Evolutionary conservation across 1,284 basidiomycete genomes (phyloP), one percentile per base, ranked within the genome.

Genomic region (Ganoderma leucocontextum): DNA sequence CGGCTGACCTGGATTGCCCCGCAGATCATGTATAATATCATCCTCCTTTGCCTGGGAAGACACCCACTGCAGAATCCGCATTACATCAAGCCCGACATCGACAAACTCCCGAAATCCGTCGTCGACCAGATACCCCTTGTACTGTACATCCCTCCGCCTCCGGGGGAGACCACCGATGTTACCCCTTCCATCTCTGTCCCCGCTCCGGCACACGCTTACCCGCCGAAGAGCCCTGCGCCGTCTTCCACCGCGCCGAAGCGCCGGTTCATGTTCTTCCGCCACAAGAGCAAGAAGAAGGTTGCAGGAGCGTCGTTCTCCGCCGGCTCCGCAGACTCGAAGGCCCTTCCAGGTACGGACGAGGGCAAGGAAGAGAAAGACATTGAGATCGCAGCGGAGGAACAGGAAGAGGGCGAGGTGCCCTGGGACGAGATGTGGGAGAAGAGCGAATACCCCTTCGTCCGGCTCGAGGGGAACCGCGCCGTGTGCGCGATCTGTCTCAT

Each of bases 51-150:
- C 75, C 80, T 93, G 25, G 93, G 93, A 3, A 86, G 93, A 29
- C 91, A 93, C 75, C 92, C 91, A 2, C 75, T 92, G 44, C 92
- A 92, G 76, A 88, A 89, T 69, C 89, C 89, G 9, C 83, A 85
- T 65, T 83, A 87, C 76, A 91, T 93, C 76, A 89, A 89, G 67
- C 92, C 91, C 13, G 91, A 94, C 65, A 87, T 94, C 55, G 89
- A 87, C 6, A 93, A 93, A 75, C 81, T 95, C 8, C 81, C 92
- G 0, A 89, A 87, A 73, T 80, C 86, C 4, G 80, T 90, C 9
- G 92, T 95, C 36, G 90, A 94, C 65, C 85, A 85, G 63, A 94
- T 95, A 55, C 93, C 93, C 0, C 84, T 95, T 39, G 93, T 94
- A 36, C 86, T 93, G 66, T 95, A 94, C 79, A 94, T 95, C 60